Evolutionary conservation across 2,329 filamentous ascomycete genomes (phyloP), one percentile per base, ranked within the genome.

Genomic region (Aspergillus luchuensis): DNA sequence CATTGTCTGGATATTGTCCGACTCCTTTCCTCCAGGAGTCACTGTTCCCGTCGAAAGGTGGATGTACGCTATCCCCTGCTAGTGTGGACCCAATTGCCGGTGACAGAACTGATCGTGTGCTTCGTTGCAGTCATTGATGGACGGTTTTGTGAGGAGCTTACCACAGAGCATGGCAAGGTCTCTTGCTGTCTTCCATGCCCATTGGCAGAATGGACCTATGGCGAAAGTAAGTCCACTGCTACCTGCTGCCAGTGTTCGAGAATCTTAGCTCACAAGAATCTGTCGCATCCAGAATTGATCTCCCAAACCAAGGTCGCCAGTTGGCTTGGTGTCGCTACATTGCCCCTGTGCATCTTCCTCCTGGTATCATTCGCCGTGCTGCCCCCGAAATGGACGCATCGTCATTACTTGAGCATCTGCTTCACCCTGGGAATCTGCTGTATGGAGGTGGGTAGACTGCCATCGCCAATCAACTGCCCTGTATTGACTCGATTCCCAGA

Each of bases 381-480:
- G 21, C 93, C 95, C 0, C 87, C 91, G 23, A 92, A 96, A 69
- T 94, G 91, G 80, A 97, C 95, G 6, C 87, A 92, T 71, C 88
- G 93, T 56, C 95, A 99, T 75, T 98, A 98, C 72, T 82, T 99
- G 39, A 97, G 91, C 72, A 89, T 97, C 65, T 95, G 92, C 74
- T 81, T 98, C 55, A 90, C 91, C 5, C 76, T 91, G 48, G 91
- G 87, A 4, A 87, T 94, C 43, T 79, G 89, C 45, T 81, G 94
- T 59, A 91, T 98, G 84, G 90, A 90, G 74, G 91, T 92, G 79
- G 81, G 90, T 55, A 15, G 4, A 25, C 17, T 8, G 43, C 41
- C n/a, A 6, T 15, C 45, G 3, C 11, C 30, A 41, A 5, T 41
- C 53, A 45, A 43, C 15, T 17, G 30, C n/a, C 5, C 2, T 11